Conservation (phyloP, 352 stramenopile species). For the Thalassiosira mediterranea region DNA sequence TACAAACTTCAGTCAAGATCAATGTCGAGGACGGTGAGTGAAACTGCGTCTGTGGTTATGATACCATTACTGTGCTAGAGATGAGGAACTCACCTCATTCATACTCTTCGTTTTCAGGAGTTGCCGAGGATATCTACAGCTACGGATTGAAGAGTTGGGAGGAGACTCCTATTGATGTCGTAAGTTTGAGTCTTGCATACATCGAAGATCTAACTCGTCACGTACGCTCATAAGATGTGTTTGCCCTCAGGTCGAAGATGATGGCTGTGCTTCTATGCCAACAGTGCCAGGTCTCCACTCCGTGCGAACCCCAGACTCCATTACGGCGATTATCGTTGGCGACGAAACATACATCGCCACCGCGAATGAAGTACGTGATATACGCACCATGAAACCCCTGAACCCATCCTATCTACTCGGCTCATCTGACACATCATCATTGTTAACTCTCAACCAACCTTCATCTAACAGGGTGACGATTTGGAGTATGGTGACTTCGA, state of each 20-base stretch:
- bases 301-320: conserved; percentile 43
- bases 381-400: conserved; percentile 6
- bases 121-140: conserved; percentile 46
- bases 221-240: neutral
- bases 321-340: conserved; percentile 44
- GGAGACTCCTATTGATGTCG: conserved; percentile 46
- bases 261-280: conserved; percentile 38
- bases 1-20: no score
- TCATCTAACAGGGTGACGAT: conserved; percentile 30
- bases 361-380: conserved; percentile 53
- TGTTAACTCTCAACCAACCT: neutral
- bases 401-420: no score
- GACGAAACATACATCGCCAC: conserved; percentile 56
- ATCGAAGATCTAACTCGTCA: neutral
- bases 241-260: conserved; percentile 40
- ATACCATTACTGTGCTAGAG: no score
- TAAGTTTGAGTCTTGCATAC: no score
- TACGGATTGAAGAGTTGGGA: conserved; percentile 60
- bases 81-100: no score
- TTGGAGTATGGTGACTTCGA: conserved; percentile 56
- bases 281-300: conserved; percentile 41
- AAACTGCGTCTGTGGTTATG: no score
- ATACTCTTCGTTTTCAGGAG: no score
- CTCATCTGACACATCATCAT: no score
- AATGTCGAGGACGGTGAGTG: conserved; percentile 39